These are phyloP conservation scores for Parastagonospora nodorum DNA, from an alignment of 2,329 filamentous ascomycete genomes.

Conservation along the genomic window DNA sequence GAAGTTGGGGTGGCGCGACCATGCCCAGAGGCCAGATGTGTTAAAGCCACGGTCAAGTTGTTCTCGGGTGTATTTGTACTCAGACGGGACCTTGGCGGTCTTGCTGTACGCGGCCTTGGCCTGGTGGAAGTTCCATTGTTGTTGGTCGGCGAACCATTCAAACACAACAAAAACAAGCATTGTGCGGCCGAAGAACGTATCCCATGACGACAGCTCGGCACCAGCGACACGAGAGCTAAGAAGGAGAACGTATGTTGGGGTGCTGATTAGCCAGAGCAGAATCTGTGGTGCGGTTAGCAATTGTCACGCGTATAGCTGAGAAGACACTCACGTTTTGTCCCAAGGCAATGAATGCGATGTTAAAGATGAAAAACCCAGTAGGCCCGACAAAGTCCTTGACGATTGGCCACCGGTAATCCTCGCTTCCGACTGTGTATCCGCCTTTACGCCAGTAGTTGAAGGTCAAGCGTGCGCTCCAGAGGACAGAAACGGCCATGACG, in stretches of 20 bases:
- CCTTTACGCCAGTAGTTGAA: slow-evolving; percentile 98
- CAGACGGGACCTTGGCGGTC: slow-evolving; percentile 70
- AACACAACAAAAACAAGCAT: slow-evolving; percentile 64
- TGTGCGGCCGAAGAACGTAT: slow-evolving; percentile 60
- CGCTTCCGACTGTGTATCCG: slow-evolving; percentile 84
- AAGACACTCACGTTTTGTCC: slow-evolving; percentile 62
- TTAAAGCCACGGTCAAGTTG: slow-evolving; percentile 91
- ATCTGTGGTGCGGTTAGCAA: slow-evolving; percentile 52
- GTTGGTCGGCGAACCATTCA: slow-evolving; percentile 84
- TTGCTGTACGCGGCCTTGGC: slow-evolving; percentile 79
- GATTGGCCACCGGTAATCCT: slow-evolving; percentile 93
- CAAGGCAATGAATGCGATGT: slow-evolving; percentile 86
- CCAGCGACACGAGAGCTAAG: slow-evolving; percentile 69
- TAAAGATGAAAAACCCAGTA: slow-evolving; percentile 79
- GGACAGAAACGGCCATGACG: slow-evolving; percentile 68
- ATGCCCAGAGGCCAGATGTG: slow-evolving; percentile 82
- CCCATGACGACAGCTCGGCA: slow-evolving; percentile 56
- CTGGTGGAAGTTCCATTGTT: slow-evolving; percentile 88
- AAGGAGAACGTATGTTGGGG: slow-evolving; percentile 83
- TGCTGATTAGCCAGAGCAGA: slow-evolving; percentile 77
- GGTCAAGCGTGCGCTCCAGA: slow-evolving; percentile 91
- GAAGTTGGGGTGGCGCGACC: slow-evolving; percentile 93
- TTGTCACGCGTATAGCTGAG: background rate
- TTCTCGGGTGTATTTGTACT: slow-evolving; percentile 66
- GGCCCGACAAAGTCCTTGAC: slow-evolving; percentile 69